Base-by-base conservation (phyloP, 2,329 filamentous ascomycete genomes). In the Alternaria gaisen region DNA sequence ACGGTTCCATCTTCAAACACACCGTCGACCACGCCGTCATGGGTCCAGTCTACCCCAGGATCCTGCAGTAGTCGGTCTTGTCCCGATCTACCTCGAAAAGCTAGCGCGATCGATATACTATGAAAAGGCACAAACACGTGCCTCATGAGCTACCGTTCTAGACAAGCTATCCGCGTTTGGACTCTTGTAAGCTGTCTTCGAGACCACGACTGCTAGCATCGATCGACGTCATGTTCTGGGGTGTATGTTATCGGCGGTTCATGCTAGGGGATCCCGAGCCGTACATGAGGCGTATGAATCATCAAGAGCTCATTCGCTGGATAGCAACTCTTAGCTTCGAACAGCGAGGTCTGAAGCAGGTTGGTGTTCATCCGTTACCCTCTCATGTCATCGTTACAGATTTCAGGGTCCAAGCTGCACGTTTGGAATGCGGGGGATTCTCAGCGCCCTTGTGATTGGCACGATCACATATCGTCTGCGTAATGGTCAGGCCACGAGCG, bases 361-460 rank as follows among this genome's bases (percentile, higher is more conserved):
- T 36, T 32, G 52, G 55, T 47, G 50, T 53, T 52, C 54, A 58
- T 44, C n/a, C 42, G 40, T 64, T 58, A 57, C 58, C 52, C 60
- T 67, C 51, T 62, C 65, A 61, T 66, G 61, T 70, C 68, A 71
- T 71, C 56, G 57, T 61, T 72, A 67, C 64, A 55, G 57, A 53
- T 61, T 43, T 53, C 67, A 71, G 70, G 71, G 72, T 75, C 67
- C 63, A 69, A 65, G 60, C 60, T 65, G 60, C 62, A 58, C 63
- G 54, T 61, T 60, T 52, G 63, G 53, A 70, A 66, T 74, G 75
- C 75, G 75, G 76, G 76, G 76, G 70, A 77, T 65, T 61, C 61
- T 24, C 40, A 56, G 10, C n/a, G 55, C 44, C 40, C 30, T 54
- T 61, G 63, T 73, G 63, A 79, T 78, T 79, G 76, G 76, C 60